These are phyloP conservation scores for Yarrowia divulgata DNA, from an alignment of 805 yeast species.

Conservation along the genomic window DNA sequence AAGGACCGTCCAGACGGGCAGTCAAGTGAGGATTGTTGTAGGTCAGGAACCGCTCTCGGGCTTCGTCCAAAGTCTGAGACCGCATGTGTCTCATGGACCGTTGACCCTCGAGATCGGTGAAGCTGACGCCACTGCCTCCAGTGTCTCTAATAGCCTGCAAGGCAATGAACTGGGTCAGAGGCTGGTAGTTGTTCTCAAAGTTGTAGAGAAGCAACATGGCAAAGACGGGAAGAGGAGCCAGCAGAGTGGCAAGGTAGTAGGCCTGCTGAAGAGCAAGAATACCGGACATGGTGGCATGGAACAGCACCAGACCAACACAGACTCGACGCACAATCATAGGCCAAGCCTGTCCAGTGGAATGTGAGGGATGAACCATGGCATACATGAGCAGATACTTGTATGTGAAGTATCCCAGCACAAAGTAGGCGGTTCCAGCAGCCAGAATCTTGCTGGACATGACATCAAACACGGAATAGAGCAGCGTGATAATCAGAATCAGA, in stretches of 20 bases:
- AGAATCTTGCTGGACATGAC: constrained; percentile 88
- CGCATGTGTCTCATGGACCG: constrained; percentile 30
- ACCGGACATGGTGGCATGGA: constrained; percentile 94
- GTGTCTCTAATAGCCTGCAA: constrained; percentile 66
- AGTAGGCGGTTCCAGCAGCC: constrained; percentile 83
- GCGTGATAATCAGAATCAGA: constrained; percentile 79
- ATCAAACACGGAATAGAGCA: constrained; percentile 67
- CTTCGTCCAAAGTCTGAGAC: constrained; percentile 73
- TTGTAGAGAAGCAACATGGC: constrained; percentile 75
- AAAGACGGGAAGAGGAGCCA: constrained; percentile 77
- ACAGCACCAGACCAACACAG: constrained; percentile 77
- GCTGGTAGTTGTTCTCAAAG: constrained; percentile 80
- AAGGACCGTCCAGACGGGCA: constrained; percentile 80
- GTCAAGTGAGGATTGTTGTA: constrained; percentile 81
- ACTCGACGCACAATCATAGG: constrained; percentile 85
- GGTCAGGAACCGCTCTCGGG: constrained; percentile 71
- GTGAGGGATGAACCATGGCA: constrained; percentile 93
- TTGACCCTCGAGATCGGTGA: constrained; percentile 33
- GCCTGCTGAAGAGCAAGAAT: constrained; percentile 83
- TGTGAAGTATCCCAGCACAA: constrained; percentile 83
- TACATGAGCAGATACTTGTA: constrained; percentile 90
- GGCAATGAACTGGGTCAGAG: constrained; percentile 85
- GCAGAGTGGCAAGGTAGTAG: constrained; percentile 70
- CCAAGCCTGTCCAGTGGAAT: constrained; percentile 97
- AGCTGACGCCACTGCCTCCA: constrained; percentile 21